Evolutionary conservation across 108 stramenopile species (phyloP), one percentile per base, ranked within the genome.

Genomic region (Fistulifera pelliculosa): DNA sequence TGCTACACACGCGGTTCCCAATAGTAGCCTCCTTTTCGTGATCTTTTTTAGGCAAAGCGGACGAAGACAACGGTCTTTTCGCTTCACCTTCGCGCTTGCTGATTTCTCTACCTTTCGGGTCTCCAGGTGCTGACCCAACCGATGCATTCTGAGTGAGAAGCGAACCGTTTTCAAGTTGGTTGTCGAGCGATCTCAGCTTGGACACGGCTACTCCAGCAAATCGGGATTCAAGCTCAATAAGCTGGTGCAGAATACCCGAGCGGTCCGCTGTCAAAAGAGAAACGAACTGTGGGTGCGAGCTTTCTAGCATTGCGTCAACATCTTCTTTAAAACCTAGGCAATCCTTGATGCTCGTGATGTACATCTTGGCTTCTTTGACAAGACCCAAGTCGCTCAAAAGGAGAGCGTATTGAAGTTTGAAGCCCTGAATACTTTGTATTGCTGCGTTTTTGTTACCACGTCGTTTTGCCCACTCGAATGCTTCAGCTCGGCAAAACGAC

Each of bases 391-490:
- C 88, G 1, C 72, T 79, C 23, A 90, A 71, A 14, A 76, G 73
- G 57, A 70, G 70, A 7, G 88, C 88, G 50, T 88, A 90, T 15
- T 68, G 56, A 16, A 90, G 49, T 49, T 94, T 90, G 61, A 90
- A 86, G 15, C 79, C 67, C 54, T 87, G 87, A 17, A 94, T 72
- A 17, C 56, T 58, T 19, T 65, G 69, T 18, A 90, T 67, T 22
- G 56, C 56, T 11, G 88, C 78, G 47, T 76, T 71, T 42, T 65
- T 69, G 61, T 94, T 94, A 27, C 87, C 88, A 58, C 52, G 67
- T 6, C 88, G 74, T 47, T 83, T 83, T 5, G 93, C 82, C 93
- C 93, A 94, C 58, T 94, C 93, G 53, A 84, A 94, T 1, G 88
- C 93, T 60, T 94, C 93, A n/a, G 93, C 85, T 28, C 80, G 61